Evolutionary conservation across 495 filamentous ascomycete genomes (phyloP).

Genomic region (Talaromyces proteolyticus): DNA sequence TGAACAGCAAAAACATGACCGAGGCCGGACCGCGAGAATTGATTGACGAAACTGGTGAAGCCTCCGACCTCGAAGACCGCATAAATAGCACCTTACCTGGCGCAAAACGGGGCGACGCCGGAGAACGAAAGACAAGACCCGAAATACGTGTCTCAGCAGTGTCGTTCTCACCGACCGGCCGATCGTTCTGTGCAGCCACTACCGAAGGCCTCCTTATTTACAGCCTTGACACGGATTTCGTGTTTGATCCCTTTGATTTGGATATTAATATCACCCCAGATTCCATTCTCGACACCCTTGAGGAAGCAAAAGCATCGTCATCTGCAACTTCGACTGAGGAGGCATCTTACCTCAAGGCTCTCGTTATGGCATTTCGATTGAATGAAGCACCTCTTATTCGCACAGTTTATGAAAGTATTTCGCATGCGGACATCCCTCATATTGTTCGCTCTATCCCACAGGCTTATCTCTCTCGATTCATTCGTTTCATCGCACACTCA

Average conservation of each 20-base stretch:
- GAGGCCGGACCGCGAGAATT: constrained; percentile 82
- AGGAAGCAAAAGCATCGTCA: constrained; percentile 35
- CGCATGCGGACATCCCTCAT: constrained; percentile 65
- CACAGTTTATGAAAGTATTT: constrained; percentile 78
- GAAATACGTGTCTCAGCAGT: constrained; percentile 84
- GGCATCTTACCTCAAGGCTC: constrained; percentile 78
- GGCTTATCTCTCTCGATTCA: constrained; percentile 76
- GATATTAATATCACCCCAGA: constrained; percentile 87
- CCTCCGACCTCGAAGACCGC: constrained; percentile 81
- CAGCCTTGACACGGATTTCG: constrained; percentile 69
- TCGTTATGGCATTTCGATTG: constrained; percentile 95
- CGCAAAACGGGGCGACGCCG: constrained; percentile 77
- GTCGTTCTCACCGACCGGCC: constrained; percentile 81
- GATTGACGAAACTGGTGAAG: constrained; percentile 81
- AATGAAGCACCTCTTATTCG: constrained; percentile 74
- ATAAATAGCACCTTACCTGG: constrained; percentile 84
- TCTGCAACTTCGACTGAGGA: constrained; percentile 34
- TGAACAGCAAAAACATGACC: constrained; percentile 85
- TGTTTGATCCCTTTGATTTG: constrained; percentile 93
- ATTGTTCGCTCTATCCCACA: constrained; percentile 74
- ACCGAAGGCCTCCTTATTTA: constrained; percentile 94
- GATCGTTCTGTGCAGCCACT: constrained; percentile 87
- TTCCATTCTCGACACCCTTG: constrained; percentile 68
- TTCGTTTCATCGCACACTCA: constrained; percentile 80
- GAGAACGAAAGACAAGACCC: constrained; percentile 64